These are phyloP conservation scores for Eucalyptus decipiens DNA, from an alignment of 345 rosid species.

Conservation along the genomic window DNA sequence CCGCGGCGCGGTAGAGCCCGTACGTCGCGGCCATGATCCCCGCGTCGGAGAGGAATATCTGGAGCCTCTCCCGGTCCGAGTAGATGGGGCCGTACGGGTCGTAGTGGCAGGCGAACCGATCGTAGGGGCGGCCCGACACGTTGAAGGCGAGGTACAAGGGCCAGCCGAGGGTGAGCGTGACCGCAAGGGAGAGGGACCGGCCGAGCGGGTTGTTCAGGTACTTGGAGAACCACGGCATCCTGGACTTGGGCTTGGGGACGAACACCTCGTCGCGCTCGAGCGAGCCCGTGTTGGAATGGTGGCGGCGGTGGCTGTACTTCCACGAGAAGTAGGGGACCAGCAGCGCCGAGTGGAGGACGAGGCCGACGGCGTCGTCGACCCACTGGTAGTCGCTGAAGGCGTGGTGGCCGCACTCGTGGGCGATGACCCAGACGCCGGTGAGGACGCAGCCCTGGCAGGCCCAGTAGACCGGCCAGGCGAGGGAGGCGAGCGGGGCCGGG, in stretches of 20 bases:
- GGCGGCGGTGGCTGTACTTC: slow-evolving; percentile 64
- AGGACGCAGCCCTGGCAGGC: slow-evolving; percentile 39
- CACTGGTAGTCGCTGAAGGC: slow-evolving; percentile 51
- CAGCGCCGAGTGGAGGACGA: slow-evolving; percentile 45
- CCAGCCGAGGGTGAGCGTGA: slow-evolving; percentile 37
- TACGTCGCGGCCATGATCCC: slow-evolving; percentile 24
- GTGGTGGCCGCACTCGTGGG: slow-evolving; percentile 69
- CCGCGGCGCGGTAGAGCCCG: slow-evolving; percentile 14
- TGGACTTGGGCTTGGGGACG: slow-evolving; percentile 38
- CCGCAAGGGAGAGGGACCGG: slow-evolving; percentile 8
- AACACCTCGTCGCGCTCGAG: slow-evolving; percentile 55
- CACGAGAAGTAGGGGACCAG: slow-evolving; percentile 58
- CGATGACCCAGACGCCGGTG: slow-evolving; percentile 56
- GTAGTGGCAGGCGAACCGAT: slow-evolving; percentile 34
- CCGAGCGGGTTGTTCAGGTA: slow-evolving; percentile 38
- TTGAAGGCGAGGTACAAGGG: slow-evolving; percentile 34
- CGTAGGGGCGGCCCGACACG: slow-evolving; percentile 28
- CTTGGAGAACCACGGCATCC: slow-evolving; percentile 7
- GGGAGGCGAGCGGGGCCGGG: slow-evolving; percentile 11
- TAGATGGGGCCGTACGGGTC: slow-evolving; percentile 42
- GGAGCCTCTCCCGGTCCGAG: slow-evolving; percentile 32
- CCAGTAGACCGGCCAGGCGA: slow-evolving; percentile 60
- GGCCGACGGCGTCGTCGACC: slow-evolving; percentile 47
- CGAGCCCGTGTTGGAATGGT: slow-evolving; percentile 60
- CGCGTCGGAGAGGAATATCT: slow-evolving; percentile 33